phyloP scores from a whole-genome alignment of 1,284 basidiomycete species.

The Exobasidium rhododendri region DNA sequence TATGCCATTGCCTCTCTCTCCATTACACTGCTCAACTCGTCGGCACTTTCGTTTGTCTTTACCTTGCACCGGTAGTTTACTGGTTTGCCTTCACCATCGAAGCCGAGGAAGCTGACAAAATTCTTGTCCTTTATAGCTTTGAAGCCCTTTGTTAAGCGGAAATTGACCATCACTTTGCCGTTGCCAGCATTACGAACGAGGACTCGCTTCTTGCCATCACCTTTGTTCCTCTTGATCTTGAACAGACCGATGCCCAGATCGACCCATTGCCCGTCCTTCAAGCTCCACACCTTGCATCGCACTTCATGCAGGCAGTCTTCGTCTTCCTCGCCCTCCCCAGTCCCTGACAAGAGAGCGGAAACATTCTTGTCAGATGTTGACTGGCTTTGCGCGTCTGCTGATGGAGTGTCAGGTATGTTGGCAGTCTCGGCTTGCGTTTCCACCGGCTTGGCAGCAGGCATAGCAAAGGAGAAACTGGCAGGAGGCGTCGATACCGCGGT shows the following conservation, averaged over 20 bases:
- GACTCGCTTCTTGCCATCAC: slow-evolving; percentile 30
- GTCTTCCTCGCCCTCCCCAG: slow-evolving; percentile 47
- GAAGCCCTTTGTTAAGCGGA: slow-evolving; percentile 32
- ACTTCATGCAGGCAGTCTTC: slow-evolving; percentile 34
- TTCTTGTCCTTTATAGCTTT: slow-evolving; percentile 31
- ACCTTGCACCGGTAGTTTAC: slow-evolving; percentile 42
- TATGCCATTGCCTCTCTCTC: slow-evolving; percentile 18
- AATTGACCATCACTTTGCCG: slow-evolving; percentile 42
- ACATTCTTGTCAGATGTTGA: not conserved
- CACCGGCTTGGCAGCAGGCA: not conserved
- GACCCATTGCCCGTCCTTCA: slow-evolving; percentile 34
- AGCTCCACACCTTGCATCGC: slow-evolving; percentile 45
- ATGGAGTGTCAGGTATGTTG: too few species aligned
- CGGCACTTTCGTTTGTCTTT: slow-evolving; percentile 37
- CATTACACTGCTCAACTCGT: slow-evolving; percentile 31
- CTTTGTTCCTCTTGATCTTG: slow-evolving; percentile 36
- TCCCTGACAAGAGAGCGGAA: slow-evolving; percentile 22
- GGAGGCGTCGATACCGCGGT: not conserved
- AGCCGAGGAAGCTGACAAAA: slow-evolving; percentile 38
- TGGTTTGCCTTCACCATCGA: slow-evolving; percentile 33
- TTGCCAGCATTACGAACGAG: slow-evolving; percentile 47
- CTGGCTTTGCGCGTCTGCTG: too few species aligned
- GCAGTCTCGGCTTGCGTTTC: not conserved
- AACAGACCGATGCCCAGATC: slow-evolving; percentile 44
- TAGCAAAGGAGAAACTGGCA: too few species aligned